These are phyloP conservation scores for Dothistroma septosporum DNA, from an alignment of 2,329 filamentous ascomycete genomes.

Conservation along the genomic window DNA sequence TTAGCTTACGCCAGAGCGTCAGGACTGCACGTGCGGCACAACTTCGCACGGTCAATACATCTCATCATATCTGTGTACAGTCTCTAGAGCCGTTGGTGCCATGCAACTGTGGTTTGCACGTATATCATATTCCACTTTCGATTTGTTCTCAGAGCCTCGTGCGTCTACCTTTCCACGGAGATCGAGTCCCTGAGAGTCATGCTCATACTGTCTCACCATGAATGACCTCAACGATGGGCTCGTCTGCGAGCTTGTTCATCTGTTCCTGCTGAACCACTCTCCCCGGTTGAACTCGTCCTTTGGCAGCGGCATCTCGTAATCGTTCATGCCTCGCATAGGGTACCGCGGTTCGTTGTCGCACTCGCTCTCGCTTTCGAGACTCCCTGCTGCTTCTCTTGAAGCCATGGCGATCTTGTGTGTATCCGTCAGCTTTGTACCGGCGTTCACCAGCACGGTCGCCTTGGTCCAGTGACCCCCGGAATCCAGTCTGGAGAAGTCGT, in stretches of 20 bases:
- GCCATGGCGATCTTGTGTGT: not conserved
- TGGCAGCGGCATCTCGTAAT: not conserved
- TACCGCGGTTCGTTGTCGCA: not conserved
- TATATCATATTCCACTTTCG: no score
- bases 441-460: not conserved
- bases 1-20: not conserved
- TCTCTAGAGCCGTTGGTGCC: no score
- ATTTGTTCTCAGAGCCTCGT: no score
- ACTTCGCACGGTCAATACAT: not conserved
- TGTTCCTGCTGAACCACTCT: not conserved
- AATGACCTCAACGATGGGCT: not conserved
- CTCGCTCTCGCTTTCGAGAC: not conserved
- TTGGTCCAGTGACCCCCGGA: not conserved
- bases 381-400: not conserved
- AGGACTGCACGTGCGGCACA: not conserved
- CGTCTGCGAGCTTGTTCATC: not conserved
- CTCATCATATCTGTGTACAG: no score
- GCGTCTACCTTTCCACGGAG: no score
- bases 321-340: not conserved
- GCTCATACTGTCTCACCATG: not conserved
- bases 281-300: not conserved
- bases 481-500: not conserved
- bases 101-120: no score
- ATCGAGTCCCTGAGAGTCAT: no score
- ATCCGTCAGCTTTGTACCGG: not conserved